Base-by-base conservation (phyloP, 108 stramenopile species). In the Chaetoceros tenuissimus region DNA sequence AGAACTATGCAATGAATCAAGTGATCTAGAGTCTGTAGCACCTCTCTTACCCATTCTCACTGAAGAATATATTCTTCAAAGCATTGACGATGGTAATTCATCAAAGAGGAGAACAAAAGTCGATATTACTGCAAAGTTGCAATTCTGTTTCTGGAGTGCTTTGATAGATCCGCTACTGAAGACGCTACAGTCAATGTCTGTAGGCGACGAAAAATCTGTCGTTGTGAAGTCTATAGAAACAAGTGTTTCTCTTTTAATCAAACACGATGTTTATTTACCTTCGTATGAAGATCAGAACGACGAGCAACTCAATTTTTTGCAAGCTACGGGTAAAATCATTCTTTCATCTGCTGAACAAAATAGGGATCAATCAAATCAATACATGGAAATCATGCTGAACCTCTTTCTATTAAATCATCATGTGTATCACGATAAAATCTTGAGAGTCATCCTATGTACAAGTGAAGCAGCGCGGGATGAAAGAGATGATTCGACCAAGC, bases 191-290 rank as follows among this genome's bases (percentile, higher is more conserved):
- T 21, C 23, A 53, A 28, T 13, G 13, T 3, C 13, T 10, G 3
- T 18, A 16, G 49, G 17, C 7, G 28, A 17, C 13, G 34, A 46
- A 55, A 34, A 46, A 22, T 13, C 45, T 1, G 58, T 46, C 18
- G 51, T 69, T 24, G 20, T 75, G 22, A 47, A 48, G 0, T 48
- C 78, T 19, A 20, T 79, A 28, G 63, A 60, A 0, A 26, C 65
- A 29, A 67, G 69, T 28, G 28, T 86, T 7, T 26, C 58, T 1
- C 20, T 75, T 17, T 50, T 89, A 8, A 53, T 86, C 24, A 54
- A 72, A 25, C 62, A 80, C 40, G 79, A 89, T 63, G 73, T 69
- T 10, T 89, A 89, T 55, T 71, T 69, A 5, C 75, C 88, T 24
- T 76, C 88, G 1, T 68, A 75, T 46, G 66, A 63, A 25, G 82